These are phyloP conservation scores for Eucalyptus erythrocorys DNA, from an alignment of 345 rosid genomes.

Conservation along the genomic window DNA sequence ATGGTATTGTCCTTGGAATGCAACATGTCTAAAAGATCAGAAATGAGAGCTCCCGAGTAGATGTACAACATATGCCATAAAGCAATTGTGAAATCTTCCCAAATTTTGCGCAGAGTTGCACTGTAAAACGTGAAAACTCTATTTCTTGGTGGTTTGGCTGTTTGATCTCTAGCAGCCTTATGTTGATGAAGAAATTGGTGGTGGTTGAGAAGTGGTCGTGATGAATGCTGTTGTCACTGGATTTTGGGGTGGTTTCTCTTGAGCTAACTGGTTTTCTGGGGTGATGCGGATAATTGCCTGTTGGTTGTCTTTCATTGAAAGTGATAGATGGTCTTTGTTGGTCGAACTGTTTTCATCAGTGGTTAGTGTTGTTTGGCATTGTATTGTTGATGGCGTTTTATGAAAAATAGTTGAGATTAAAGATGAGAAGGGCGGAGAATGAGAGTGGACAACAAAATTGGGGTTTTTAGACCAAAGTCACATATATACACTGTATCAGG, in stretches of 20 bases:
- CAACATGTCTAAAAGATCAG: neutral
- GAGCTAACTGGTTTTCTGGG: neutral
- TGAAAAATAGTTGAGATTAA: neutral
- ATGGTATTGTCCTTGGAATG: neutral
- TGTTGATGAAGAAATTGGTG: neutral
- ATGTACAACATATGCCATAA: neutral
- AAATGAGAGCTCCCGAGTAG: neutral
- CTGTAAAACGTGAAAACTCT: neutral
- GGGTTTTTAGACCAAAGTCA: neutral
- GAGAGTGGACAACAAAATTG: neutral
- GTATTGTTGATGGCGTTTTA: neutral
- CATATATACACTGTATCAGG: neutral
- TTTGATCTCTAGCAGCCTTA: neutral
- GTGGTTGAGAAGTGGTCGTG: neutral
- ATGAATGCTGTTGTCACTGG: neutral
- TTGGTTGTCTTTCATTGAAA: neutral
- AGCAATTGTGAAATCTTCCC: neutral
- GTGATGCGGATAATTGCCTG: neutral
- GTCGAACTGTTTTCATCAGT: neutral
- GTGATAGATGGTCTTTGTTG: neutral
- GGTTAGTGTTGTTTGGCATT: neutral
- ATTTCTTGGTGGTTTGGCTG: neutral
- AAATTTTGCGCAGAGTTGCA: neutral
- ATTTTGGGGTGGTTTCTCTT: neutral
- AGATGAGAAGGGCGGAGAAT: neutral